Evolutionary conservation across 164 flowering plant species (phyloP), one percentile per base, ranked within the genome.

Genomic region (Taxillus chinensis): DNA sequence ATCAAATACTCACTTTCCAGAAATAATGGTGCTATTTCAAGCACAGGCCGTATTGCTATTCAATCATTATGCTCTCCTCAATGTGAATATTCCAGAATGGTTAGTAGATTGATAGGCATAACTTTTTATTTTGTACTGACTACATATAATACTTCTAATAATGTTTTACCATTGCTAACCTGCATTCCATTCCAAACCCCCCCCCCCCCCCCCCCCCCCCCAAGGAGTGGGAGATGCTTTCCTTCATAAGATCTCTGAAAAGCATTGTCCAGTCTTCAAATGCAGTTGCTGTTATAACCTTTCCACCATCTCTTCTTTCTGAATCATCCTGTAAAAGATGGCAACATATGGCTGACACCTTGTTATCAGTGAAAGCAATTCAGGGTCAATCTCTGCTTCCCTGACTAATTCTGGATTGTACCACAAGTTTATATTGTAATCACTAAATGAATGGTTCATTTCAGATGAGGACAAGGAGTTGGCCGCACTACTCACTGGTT

Each of bases 321-420:
- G 73, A 85, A 59, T 77, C 92, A 7, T 75, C 77, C 68, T 82
- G 83, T 17, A 95, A 80, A 73, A 82, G 99, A 71, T 83, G 76
- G 91, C 99, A 95, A 78, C 99, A 95, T 74, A 71, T 95, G 87
- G 89, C 97, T 9, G 99, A 91, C 63, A 91, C 91, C n/a, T 75
- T 95, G 72, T 76, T 95, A 57, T 86, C 96, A 41, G 93, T 95
- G 58, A 83, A 69, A 76, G 91, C 97, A 61, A 80, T 95, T 46
- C 90, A 88, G 65, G 99, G 99, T 88, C 71, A 38, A 39, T 54
- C 43, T 65, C 40, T 43, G 8, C 59, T 15, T 64, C 66, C 15
- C 17, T 45, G 16, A 42, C 4, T 41, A 50, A 8, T 64, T 43
- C 17, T 10, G 52, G 5, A 16, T 50, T 62, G 4, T 12, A 45